Conservation (phyloP, 108 stramenopile genomes). For the Hondaea fermentalgiana region DNA sequence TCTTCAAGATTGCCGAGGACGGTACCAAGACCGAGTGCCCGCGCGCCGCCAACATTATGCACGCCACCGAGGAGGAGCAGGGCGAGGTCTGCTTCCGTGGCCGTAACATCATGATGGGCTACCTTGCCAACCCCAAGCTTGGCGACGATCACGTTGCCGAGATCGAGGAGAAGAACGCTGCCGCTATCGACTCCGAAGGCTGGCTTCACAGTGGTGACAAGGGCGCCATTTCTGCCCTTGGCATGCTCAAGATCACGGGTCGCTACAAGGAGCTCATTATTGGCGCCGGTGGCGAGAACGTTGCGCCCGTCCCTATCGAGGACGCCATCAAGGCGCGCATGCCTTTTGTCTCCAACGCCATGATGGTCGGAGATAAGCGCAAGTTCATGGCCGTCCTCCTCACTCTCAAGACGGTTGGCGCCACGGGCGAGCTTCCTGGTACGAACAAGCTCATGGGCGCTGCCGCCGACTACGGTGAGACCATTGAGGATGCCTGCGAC, state of each 20-base stretch:
- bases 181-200: constrained; percentile 56
- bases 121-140: constrained; percentile 40
- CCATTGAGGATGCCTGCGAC: neutral
- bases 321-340: constrained; percentile 47
- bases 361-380: constrained; percentile 50
- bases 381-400: constrained; percentile 47
- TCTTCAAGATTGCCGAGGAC: neutral
- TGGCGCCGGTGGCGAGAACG: constrained; percentile 51
- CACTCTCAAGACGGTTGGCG: constrained; percentile 33
- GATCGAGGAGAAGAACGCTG: constrained; percentile 55
- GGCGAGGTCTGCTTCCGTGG: constrained; percentile 58
- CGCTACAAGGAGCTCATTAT: constrained; percentile 42
- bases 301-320: constrained; percentile 53
- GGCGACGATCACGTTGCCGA: constrained; percentile 14
- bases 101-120: constrained; percentile 69
- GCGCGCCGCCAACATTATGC: neutral
- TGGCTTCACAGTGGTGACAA: constrained; percentile 59
- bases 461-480: neutral
- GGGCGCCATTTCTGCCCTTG: neutral
- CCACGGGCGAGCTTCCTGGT: neutral
- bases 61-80: constrained; percentile 14
- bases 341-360: constrained; percentile 40
- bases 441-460: constrained; percentile 1
- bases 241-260: constrained; percentile 32
- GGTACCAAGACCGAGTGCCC: constrained; percentile 14